Base-by-base conservation (phyloP, 1,139 yeast species). In the Candida sp. region DNA sequence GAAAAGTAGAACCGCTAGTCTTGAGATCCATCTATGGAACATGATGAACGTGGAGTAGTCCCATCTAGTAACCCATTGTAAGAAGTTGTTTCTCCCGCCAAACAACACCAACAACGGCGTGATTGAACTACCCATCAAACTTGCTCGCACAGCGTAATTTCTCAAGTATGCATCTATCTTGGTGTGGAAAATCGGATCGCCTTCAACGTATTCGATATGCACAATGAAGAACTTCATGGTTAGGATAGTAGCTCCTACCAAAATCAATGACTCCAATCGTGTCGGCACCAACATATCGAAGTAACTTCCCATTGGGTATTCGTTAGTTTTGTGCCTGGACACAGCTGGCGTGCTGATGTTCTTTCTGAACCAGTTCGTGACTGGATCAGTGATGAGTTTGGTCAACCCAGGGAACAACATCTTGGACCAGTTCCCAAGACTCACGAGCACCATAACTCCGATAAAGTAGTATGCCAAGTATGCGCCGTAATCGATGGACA, bases 381-480 rank as follows among this genome's bases (percentile, higher is more conserved):
- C 48, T 3, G 64, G 22, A 1, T 65, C 65, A 2, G 68, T 66
- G 2, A 69, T 65, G 26, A 62, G 57, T 32, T 61, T 63, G 25
- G 61, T 55, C 5, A 65, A 42, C 0, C 60, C 52, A 2, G 78
- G 79, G 40, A 63, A 62, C 31, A 73, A 52, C 3, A 60, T 26
- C 46, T 61, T 66, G 17, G 68, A 58, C 81, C 83, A 77, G 59
- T 83, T 79, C 46, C 68, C 60, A 17, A 77, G 40, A 3, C 72
- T 70, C 3, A 78, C 77, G 30, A 75, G 32, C 1, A 82, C 26
- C 53, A 82, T 59, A 7, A 84, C 67, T 3, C 76, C 49, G 1
- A 69, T 74, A 85, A 86, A 82, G 58, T 73, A 83, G 0, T 80
- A 81, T 31, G 82, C 56, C 27, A 75, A 49, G 2, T 77, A 85